A percentile compares a stretch with the other conserved stretches of the same genome.
Conservation (phyloP, 805 yeast species). For the Kodamaea lidongshanica region DNA sequence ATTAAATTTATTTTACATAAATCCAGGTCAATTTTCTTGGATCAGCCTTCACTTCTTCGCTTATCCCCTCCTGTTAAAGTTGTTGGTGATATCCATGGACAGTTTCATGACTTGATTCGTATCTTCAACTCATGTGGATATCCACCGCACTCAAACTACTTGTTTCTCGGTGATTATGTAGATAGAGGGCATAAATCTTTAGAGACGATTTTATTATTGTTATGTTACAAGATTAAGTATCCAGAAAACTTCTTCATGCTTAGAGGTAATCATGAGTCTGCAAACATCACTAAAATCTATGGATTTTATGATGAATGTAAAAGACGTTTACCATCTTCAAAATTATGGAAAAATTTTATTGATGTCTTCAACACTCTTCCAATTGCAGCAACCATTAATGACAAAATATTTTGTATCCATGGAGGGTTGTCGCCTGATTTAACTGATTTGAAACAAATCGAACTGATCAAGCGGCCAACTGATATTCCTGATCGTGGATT, state of each 20-base stretch:
- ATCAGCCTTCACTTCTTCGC: conserved; percentile 59
- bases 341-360: conserved; percentile 46
- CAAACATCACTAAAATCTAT: conserved; percentile 53
- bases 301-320: conserved; percentile 60
- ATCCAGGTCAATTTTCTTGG: conserved; percentile 53
- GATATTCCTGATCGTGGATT: conserved; percentile 79
- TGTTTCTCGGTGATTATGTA: conserved; percentile 55
- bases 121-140: conserved; percentile 55
- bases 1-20: conserved; percentile 51
- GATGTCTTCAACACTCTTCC: conserved; percentile 57
- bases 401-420: conserved; percentile 53
- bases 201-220: conserved; percentile 46
- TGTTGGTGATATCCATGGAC: conserved; percentile 81
- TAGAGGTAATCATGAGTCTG: conserved; percentile 55
- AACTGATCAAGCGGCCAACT: conserved; percentile 69
- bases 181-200: conserved; percentile 55
- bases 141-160: conserved; percentile 51
- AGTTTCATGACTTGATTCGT: conserved; percentile 47
- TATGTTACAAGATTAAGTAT: conserved; percentile 51
- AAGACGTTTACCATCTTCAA: conserved; percentile 39
- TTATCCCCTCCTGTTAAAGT: conserved; percentile 75
- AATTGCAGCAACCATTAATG: conserved; percentile 56
- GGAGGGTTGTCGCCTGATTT: conserved; percentile 76
- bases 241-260: conserved; percentile 58
- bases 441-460: conserved; percentile 58